phyloP scores from a whole-genome alignment of 1,284 basidiomycete genomes.

The Sporisorium reilianum region DNA sequence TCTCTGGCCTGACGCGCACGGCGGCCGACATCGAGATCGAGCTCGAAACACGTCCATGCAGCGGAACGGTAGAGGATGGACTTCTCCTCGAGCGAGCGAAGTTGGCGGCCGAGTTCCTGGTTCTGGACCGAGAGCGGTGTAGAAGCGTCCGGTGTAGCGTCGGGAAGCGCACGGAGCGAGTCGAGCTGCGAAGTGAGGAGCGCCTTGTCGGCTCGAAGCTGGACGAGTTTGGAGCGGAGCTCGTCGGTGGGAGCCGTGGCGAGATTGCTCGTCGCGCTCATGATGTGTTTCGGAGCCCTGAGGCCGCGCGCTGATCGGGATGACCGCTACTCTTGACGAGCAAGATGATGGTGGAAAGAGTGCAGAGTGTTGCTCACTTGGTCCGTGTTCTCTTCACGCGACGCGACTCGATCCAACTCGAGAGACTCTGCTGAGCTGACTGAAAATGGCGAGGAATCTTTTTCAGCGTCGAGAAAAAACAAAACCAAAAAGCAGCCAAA shows the following conservation, averaged over 20 bases:
- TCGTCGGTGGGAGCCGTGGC: conserved; percentile 28
- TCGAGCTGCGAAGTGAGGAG: conserved; percentile 39
- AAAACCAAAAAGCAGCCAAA: background rate
- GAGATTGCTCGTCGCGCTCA: conserved; percentile 11
- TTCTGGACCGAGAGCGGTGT: conserved; percentile 20
- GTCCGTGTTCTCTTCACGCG: conserved; percentile 13
- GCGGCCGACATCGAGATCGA: conserved; percentile 56
- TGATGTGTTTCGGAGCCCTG: background rate
- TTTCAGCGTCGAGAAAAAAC: no score
- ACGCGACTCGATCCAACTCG: conserved; percentile 29
- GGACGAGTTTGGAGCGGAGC: conserved; percentile 22
- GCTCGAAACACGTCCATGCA: conserved; percentile 57
- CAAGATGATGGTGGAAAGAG: conserved; percentile 6
- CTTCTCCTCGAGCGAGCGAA: conserved; percentile 45
- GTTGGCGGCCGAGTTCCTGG: conserved; percentile 29
- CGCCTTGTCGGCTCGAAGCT: conserved; percentile 40
- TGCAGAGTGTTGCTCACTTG: conserved; percentile 2
- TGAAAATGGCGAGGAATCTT: no score
- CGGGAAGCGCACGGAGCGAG: conserved; percentile 30
- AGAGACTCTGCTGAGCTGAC: background rate
- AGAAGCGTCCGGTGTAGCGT: background rate
- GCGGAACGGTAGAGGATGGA: conserved; percentile 47
- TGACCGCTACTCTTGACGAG: background rate
- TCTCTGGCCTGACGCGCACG: conserved; percentile 40
- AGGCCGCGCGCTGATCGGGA: background rate